phyloP scores from a whole-genome alignment of 2,329 filamentous ascomycete genomes.

The Bisporella sp. region DNA sequence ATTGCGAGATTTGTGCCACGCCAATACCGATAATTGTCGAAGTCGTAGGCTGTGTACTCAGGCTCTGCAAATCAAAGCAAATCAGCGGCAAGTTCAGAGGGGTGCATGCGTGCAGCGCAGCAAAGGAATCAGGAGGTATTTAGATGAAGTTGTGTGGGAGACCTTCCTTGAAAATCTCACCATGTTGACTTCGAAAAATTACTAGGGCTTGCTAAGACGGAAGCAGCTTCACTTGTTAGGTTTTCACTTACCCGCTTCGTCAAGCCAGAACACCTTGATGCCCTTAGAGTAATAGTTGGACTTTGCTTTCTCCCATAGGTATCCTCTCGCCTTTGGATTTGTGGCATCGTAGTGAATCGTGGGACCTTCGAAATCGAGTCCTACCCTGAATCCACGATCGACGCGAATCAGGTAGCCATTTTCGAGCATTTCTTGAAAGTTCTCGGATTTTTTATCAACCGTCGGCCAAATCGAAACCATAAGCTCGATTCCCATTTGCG shows the following conservation, averaged over 20 bases:
- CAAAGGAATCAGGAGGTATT: no score
- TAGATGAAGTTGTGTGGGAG: no score
- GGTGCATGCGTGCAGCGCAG: no score
- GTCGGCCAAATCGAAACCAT: constrained; percentile 68
- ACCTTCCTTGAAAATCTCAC: no score
- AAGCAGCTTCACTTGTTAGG: no score
- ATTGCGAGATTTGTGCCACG: constrained; percentile 45
- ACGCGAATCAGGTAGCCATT: constrained; percentile 52
- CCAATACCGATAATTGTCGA: constrained; percentile 56
- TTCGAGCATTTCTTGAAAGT: constrained; percentile 55
- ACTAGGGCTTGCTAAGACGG: no score
- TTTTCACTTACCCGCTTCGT: constrained; percentile 41
- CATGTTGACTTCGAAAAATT: no score
- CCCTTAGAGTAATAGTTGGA: constrained; percentile 56
- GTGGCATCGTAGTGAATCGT: constrained; percentile 58
- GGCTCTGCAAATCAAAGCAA: constrained; percentile 36
- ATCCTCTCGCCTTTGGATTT: constrained; percentile 49
- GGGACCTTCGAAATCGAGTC: constrained; percentile 52
- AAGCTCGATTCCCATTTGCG: constrained; percentile 51
- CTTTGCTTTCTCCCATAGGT: constrained; percentile 50
- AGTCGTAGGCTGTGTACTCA: constrained; percentile 58
- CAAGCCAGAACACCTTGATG: constrained; percentile 60
- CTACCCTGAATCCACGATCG: constrained; percentile 51
- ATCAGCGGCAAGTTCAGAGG: no score
- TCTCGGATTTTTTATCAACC: constrained; percentile 50